phyloP scores from a whole-genome alignment of 2,329 filamentous ascomycete species.

The Graphilbum fragrans region DNA sequence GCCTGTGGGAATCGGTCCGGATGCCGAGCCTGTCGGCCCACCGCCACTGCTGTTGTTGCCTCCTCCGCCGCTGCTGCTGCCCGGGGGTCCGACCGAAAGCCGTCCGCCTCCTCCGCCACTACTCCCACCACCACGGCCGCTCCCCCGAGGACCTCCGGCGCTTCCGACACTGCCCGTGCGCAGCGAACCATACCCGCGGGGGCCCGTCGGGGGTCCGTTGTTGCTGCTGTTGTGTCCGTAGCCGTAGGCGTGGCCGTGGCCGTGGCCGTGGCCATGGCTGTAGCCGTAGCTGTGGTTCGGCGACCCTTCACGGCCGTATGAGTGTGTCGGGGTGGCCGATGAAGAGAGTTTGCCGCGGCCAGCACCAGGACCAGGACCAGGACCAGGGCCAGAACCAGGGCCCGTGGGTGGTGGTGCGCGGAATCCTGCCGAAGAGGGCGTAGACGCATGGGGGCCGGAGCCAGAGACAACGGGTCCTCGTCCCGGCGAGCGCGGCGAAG shows the following conservation, averaged over 20 bases:
- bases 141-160: constrained; percentile 24
- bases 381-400: background rate
- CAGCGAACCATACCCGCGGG: constrained; percentile 38
- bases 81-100: background rate
- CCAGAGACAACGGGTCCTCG: background rate
- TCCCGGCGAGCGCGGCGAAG: background rate
- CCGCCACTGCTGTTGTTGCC: background rate
- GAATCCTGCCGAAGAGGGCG: background rate
- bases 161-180: constrained; percentile 29
- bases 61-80: background rate
- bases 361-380: too few relatives aligned
- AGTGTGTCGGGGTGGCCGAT: constrained; percentile 14
- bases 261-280: too few relatives aligned
- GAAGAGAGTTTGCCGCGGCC: background rate
- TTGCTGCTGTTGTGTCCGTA: background rate
- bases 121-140: constrained; percentile 33
- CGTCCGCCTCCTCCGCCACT: background rate
- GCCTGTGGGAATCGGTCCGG: constrained; percentile 31
- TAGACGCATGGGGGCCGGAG: background rate
- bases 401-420: background rate
- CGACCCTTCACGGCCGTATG: background rate
- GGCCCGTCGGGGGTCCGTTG: constrained; percentile 29
- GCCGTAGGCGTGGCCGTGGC: constrained; percentile 14
- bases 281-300: background rate
- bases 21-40: background rate